Conservation (phyloP, 2,329 filamentous ascomycete species). For the Rachicladosporium sp. region DNA sequence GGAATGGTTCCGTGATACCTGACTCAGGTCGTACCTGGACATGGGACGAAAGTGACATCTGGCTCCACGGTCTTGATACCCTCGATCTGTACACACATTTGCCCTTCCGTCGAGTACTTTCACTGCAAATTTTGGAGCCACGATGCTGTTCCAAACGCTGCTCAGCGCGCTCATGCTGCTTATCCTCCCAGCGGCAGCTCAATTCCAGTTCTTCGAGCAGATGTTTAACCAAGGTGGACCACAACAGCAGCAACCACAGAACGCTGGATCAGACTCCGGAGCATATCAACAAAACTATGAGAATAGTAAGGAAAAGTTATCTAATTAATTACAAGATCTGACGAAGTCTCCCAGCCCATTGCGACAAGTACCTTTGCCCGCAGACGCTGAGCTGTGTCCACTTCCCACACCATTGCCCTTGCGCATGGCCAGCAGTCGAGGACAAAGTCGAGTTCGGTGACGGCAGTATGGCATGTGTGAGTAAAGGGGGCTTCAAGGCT, state of each 20-base stretch:
- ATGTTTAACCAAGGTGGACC: slow-evolving; percentile 63
- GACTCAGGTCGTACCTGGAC: slow-evolving; percentile 1
- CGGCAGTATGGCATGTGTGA: slow-evolving; percentile 60
- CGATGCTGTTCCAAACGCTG: slow-evolving; percentile 23
- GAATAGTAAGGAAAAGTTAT: slow-evolving; percentile 37
- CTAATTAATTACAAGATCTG: not conserved
- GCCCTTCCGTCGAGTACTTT: no score
- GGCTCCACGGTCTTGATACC: no score
- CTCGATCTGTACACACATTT: no score
- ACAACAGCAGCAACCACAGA: slow-evolving; percentile 53
- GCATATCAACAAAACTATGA: slow-evolving; percentile 67
- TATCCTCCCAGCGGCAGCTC: slow-evolving; percentile 50
- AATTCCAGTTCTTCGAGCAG: slow-evolving; percentile 97
- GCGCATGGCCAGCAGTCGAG: slow-evolving; percentile 58
- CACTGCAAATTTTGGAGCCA: not conserved
- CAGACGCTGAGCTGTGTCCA: slow-evolving; percentile 90
- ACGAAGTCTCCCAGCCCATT: slow-evolving; percentile 47
- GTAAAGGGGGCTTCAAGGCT: slow-evolving; percentile 60
- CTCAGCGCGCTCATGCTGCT: slow-evolving; percentile 43
- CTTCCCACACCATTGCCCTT: slow-evolving; percentile 95
- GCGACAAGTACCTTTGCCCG: slow-evolving; percentile 88
- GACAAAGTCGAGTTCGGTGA: slow-evolving; percentile 59
- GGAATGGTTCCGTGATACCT: not conserved
- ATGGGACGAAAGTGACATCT: not conserved
- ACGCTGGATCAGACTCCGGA: slow-evolving; percentile 70